These are phyloP conservation scores for Mycena albidolilacea DNA, from an alignment of 768 basidiomycete genomes.

Conservation along the genomic window DNA sequence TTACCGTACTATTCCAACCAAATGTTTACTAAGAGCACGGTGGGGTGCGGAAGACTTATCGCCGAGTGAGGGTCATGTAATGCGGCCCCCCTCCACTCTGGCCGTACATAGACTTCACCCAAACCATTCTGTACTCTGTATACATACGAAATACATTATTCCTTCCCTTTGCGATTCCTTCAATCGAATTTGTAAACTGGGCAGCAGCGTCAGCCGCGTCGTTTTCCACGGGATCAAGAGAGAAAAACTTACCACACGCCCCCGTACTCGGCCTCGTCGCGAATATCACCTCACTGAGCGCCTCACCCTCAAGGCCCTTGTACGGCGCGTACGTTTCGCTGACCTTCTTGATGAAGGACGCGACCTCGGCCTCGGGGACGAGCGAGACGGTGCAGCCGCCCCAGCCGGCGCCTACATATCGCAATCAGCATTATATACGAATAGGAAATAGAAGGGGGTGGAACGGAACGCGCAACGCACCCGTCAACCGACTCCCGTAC, in stretches of 20 bases:
- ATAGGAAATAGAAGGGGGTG: neutral
- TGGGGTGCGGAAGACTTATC: too few relatives aligned
- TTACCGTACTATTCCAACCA: too few relatives aligned
- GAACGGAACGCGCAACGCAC: conserved; percentile 52
- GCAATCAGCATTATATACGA: neutral
- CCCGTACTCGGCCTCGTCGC: conserved; percentile 88
- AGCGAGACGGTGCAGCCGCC: conserved; percentile 92
- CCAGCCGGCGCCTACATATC: conserved; percentile 83
- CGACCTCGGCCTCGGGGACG: conserved; percentile 74
- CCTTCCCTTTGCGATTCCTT: neutral
- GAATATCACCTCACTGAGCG: conserved; percentile 79
- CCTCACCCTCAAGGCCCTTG: conserved; percentile 68
- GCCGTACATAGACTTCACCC: too few relatives aligned
- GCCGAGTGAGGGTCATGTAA: too few relatives aligned
- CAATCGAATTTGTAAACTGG: conserved; percentile 33
- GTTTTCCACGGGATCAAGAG: neutral
- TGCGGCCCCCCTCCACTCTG: too few relatives aligned
- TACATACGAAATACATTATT: conserved; percentile 29
- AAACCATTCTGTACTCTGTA: neutral
- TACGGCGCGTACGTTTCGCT: conserved; percentile 77
- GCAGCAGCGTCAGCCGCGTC: too few relatives aligned
- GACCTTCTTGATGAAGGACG: conserved; percentile 74
- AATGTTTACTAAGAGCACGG: too few relatives aligned
- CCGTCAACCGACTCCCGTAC: conserved; percentile 87
- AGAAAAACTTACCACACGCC: conserved; percentile 74